phyloP scores from a whole-genome alignment of 495 filamentous ascomycete species.

The Gamarada debralockiae region DNA sequence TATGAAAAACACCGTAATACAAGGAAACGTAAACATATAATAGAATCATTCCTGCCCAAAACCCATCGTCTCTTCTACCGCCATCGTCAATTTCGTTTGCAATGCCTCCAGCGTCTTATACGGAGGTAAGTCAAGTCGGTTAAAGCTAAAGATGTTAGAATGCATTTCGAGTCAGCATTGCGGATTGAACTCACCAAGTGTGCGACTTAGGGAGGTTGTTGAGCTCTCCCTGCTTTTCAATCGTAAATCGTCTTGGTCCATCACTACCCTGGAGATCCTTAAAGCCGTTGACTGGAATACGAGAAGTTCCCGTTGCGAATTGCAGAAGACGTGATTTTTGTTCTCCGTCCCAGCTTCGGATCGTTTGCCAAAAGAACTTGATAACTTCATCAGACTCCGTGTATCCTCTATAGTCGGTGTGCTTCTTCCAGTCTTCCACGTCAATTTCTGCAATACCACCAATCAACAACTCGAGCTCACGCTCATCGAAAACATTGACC shows the following conservation, averaged over 20 bases:
- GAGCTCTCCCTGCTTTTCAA: constrained; percentile 93
- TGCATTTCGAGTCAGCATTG: neutral
- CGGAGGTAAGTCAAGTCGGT: constrained; percentile 90
- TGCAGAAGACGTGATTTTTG: constrained; percentile 95
- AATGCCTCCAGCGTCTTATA: constrained; percentile 87
- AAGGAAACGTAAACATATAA: constrained; percentile 14
- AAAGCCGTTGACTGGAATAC: constrained; percentile 99
- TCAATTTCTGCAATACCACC: constrained; percentile 99
- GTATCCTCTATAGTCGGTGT: constrained; percentile 99
- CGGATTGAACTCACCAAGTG: constrained; percentile 76
- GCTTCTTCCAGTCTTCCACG: constrained; percentile 99
- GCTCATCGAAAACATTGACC: constrained; percentile 98
- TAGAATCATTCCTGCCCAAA: constrained; percentile 87
- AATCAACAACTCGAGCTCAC: constrained; percentile 93
- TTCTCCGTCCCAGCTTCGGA: constrained; percentile 95
- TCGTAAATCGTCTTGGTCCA: constrained; percentile 91
- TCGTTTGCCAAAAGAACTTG: constrained; percentile 96
- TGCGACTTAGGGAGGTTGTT: constrained; percentile 92
- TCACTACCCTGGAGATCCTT: constrained; percentile 99
- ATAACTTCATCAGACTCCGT: constrained; percentile 97
- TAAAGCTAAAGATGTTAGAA: constrained; percentile 67
- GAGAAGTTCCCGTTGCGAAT: constrained; percentile 95
- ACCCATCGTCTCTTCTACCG: constrained; percentile 97
- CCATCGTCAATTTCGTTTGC: constrained; percentile 85
- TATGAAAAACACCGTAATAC: constrained; percentile 11